Conservation (phyloP, 2,329 filamentous ascomycete species). For the Sporothrix brunneoviolacea region DNA sequence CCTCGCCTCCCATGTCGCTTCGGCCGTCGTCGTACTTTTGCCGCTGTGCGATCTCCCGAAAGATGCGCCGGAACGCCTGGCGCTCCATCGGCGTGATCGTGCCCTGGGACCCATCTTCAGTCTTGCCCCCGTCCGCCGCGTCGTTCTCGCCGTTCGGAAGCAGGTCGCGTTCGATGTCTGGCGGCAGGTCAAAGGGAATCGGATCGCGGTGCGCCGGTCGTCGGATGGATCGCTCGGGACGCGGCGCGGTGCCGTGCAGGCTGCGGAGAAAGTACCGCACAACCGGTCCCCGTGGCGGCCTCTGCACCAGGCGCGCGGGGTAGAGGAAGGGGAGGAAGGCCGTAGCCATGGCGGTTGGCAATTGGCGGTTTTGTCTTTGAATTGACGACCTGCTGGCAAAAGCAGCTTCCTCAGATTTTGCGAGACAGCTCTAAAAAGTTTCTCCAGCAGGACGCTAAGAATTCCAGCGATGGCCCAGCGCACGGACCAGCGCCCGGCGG, state of each 20-base stretch:
- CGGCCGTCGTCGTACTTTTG: no score
- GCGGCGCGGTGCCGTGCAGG: conserved; percentile 20
- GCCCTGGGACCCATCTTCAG: conserved; percentile 21
- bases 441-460: no score
- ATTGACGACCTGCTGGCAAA: no score
- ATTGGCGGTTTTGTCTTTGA: no score
- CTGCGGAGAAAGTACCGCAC: conserved; percentile 24
- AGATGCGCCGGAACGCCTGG: conserved; percentile 46
- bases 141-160: conserved; percentile 19
- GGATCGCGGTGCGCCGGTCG: conserved; percentile 27
- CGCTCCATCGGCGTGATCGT: conserved; percentile 54
- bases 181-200: conserved; percentile 46
- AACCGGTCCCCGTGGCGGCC: conserved; percentile 23
- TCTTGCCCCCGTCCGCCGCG: conserved; percentile 16
- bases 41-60: conserved; percentile 45
- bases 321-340: conserved; percentile 63
- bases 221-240: no score
- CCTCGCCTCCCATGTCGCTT: background rate
- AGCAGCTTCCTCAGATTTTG: no score
- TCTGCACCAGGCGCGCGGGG: conserved; percentile 58
- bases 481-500: no score
- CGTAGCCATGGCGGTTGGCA: conserved; percentile 22
- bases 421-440: no score
- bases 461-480: no score
- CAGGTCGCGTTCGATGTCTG: conserved; percentile 29